Percentiles rank a stretch among this genome's conserved stretches.
phyloP scores from a whole-genome alignment of 75 land plant genomes.

The Picea glauca region DNA sequence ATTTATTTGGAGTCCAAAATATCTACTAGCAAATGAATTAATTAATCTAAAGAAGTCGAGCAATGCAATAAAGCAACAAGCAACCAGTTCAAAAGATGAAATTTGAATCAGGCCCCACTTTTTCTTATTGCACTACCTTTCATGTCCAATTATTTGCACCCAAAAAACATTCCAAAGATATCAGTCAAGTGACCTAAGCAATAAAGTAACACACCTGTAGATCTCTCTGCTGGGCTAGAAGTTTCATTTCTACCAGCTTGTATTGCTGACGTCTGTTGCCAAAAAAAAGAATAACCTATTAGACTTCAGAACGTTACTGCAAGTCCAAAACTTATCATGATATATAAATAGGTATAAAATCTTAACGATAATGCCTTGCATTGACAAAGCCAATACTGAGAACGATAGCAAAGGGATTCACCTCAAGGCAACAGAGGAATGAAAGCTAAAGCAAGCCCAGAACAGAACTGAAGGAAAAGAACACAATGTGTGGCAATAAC shows the following conservation, averaged over 20 bases:
- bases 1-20: not conserved
- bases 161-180: not conserved
- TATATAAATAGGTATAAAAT: not conserved
- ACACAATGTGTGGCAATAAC: not conserved
- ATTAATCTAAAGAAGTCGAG: not conserved
- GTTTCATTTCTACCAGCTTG: slow-evolving; percentile 97
- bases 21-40: not conserved
- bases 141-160: not conserved
- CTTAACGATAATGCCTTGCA: not conserved
- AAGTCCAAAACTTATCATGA: not conserved
- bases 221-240: slow-evolving; percentile 97
- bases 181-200: not conserved
- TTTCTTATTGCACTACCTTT: not conserved
- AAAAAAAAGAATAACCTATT: not conserved
- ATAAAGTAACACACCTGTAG: slow-evolving; percentile 63
- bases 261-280: slow-evolving; percentile 93
- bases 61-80: slow-evolving; percentile 1
- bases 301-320: not conserved
- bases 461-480: not conserved
- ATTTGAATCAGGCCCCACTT: not conserved
- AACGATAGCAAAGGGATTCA: not conserved
- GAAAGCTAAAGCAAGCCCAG: not conserved
- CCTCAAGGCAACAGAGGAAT: not conserved
- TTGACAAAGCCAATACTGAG: not conserved
- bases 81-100: slow-evolving; percentile 5